phyloP scores from a whole-genome alignment of 2,329 filamentous ascomycete species.

The Aspergillus sp. region DNA sequence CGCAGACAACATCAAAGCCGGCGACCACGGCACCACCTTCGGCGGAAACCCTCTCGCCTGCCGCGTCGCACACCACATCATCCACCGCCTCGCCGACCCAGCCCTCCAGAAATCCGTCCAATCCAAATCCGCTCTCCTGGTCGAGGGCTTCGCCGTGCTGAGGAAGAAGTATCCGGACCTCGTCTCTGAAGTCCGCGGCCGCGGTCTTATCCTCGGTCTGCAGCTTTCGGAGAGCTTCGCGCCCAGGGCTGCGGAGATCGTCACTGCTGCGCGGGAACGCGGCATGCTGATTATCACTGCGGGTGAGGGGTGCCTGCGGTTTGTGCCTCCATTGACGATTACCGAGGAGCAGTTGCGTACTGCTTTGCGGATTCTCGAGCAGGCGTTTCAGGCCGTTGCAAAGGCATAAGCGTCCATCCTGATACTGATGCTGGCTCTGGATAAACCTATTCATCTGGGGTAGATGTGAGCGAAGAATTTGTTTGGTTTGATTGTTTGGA shows the following conservation, averaged over 20 bases:
- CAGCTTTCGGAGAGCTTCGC: constrained; percentile 75
- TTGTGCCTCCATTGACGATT: constrained; percentile 86
- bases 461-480: neutral
- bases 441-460: neutral
- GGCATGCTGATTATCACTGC: constrained; percentile 90
- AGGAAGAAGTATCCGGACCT: constrained; percentile 69
- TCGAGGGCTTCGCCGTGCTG: constrained; percentile 61
- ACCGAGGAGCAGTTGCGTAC: constrained; percentile 78
- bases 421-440: neutral
- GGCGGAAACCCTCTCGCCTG: constrained; percentile 88
- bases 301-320: constrained; percentile 87
- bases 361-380: constrained; percentile 75
- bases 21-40: constrained; percentile 93
- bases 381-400: constrained; percentile 62
- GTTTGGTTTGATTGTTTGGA: neutral
- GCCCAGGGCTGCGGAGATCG: constrained; percentile 58
- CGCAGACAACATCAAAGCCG: constrained; percentile 69
- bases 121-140: constrained; percentile 67
- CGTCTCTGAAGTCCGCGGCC: constrained; percentile 78
- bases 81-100: constrained; percentile 73
- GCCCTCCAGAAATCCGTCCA: constrained; percentile 71
- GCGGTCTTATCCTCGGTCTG: constrained; percentile 82
- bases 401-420: constrained; percentile 30
- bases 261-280: constrained; percentile 84
- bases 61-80: constrained; percentile 83